These are phyloP conservation scores for Ophiostoma sp. DNA, from an alignment of 2,329 filamentous ascomycete genomes.

Conservation along the genomic window DNA sequence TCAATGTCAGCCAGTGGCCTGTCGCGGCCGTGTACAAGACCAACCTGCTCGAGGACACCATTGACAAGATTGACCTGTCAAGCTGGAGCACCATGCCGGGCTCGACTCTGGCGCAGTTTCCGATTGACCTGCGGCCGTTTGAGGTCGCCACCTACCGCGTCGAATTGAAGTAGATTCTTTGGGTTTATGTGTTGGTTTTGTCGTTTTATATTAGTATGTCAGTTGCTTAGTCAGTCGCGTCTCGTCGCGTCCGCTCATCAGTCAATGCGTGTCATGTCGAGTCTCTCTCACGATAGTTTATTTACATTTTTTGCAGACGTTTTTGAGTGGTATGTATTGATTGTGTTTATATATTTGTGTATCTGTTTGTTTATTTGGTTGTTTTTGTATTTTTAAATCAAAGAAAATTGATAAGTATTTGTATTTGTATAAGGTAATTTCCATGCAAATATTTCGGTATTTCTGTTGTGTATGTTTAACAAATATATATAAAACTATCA, in stretches of 20 bases:
- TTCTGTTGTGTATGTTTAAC: too few relatives aligned
- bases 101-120: conserved; percentile 37
- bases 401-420: too few relatives aligned
- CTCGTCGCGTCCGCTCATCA: not conserved
- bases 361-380: not conserved
- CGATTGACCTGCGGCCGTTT: conserved; percentile 68
- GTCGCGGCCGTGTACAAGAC: conserved; percentile 75
- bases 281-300: not conserved
- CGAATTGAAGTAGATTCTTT: conserved; percentile 23
- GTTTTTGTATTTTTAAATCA: not conserved
- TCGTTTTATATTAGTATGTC: not conserved
- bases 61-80: conserved; percentile 55
- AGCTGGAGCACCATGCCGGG: conserved; percentile 35
- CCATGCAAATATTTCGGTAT: too few relatives aligned
- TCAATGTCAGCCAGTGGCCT: conserved; percentile 48
- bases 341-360: not conserved
- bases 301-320: not conserved
- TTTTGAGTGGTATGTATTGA: not conserved
- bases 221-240: not conserved
- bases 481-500: too few relatives aligned
- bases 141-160: conserved; percentile 70
- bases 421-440: too few relatives aligned
- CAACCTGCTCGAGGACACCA: conserved; percentile 84
- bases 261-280: not conserved
- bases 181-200: not conserved